Conservation (phyloP, 2,329 filamentous ascomycete genomes). For the Xylariaceae sp. region DNA sequence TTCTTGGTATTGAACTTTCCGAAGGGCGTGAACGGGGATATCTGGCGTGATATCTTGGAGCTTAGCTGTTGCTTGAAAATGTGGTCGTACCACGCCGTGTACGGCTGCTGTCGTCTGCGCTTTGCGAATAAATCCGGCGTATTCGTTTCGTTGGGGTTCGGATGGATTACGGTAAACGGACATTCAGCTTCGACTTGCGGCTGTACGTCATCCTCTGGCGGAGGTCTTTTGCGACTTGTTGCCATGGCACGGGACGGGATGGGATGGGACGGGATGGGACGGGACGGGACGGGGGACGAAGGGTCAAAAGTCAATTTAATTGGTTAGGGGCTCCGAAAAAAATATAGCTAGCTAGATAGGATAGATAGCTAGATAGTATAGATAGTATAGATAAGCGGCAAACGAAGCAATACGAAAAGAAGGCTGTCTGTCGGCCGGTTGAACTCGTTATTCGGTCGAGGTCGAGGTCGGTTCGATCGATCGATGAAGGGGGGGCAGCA, state of each 20-base stretch:
- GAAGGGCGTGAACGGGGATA: conserved; percentile 48
- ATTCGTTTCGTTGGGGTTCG: conserved; percentile 45
- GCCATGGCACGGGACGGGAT: conserved; percentile 30
- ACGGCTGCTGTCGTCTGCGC: conserved; percentile 37
- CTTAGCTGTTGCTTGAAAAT: conserved; percentile 37
- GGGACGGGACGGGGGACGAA: background rate
- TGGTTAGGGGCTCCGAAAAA: background rate
- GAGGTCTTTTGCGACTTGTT: conserved; percentile 46
- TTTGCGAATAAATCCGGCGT: conserved; percentile 33
- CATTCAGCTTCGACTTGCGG: conserved; percentile 41
- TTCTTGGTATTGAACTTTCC: conserved; percentile 44
- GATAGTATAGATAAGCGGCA: background rate
- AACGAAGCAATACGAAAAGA: background rate
- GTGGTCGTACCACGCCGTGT: too few relatives aligned
- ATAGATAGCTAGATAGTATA: too few relatives aligned
- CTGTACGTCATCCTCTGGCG: conserved; percentile 44
- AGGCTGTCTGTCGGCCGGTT: background rate
- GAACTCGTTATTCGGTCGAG: too few relatives aligned
- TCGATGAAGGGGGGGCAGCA: background rate
- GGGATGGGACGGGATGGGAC: conserved; percentile 24
- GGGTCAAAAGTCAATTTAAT: too few relatives aligned
- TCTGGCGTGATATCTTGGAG: conserved; percentile 43
- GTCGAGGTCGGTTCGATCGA: background rate
- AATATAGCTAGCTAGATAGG: too few relatives aligned
- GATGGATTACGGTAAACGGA: conserved; percentile 44